A percentile compares a stretch with the other conserved stretches of the same genome.
phyloP scores from a whole-genome alignment of 768 basidiomycete species.

The Harrya chromipes region DNA sequence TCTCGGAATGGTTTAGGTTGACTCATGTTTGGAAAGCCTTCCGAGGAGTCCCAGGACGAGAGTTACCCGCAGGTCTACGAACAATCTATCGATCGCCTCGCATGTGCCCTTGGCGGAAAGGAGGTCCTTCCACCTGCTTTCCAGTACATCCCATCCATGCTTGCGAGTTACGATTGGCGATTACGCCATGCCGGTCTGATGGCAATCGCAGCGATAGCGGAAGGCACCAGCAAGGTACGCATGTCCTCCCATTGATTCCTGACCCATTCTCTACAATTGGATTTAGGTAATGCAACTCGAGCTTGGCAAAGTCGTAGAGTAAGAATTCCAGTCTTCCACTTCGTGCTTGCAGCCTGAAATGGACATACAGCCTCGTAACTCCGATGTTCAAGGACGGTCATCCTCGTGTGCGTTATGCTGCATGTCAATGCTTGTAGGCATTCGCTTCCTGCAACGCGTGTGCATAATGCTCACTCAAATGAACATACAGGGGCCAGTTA shows the following conservation, averaged over 20 bases:
- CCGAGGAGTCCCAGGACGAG: constrained; percentile 57
- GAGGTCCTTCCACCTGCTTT: constrained; percentile 77
- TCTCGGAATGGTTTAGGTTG: neutral
- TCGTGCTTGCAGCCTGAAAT: neutral
- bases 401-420: constrained; percentile 70
- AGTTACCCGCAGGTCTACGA: constrained; percentile 75
- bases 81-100: constrained; percentile 77
- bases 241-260: neutral
- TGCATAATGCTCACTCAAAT: neutral
- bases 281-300: constrained; percentile 74
- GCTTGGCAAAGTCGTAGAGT: constrained; percentile 81
- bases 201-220: constrained; percentile 82
- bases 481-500: constrained; percentile 66
- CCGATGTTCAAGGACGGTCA: constrained; percentile 79
- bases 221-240: constrained; percentile 71
- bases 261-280: neutral
- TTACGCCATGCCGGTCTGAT: constrained; percentile 82
- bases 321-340: constrained; percentile 23
- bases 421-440: constrained; percentile 81
- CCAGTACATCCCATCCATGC: constrained; percentile 79
- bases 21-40: constrained; percentile 43
- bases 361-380: constrained; percentile 53
- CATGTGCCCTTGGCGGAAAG: constrained; percentile 76
- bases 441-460: neutral
- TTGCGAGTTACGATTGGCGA: constrained; percentile 81